Base-by-base conservation (phyloP, 2,329 filamentous ascomycete genomes). In the Exophiala calicioides region DNA sequence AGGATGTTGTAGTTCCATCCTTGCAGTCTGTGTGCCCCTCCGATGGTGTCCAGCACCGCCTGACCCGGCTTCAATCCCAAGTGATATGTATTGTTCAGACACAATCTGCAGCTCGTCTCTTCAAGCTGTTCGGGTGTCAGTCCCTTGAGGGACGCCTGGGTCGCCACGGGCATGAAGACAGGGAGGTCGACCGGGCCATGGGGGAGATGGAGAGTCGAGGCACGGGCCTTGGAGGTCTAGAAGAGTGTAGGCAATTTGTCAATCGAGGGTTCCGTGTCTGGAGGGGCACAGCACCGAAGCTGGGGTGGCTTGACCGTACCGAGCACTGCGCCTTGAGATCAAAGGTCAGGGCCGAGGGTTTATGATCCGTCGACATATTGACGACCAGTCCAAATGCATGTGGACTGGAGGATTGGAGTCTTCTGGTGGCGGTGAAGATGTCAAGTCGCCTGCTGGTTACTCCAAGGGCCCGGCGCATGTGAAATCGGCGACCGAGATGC, bases 101-200 rank as follows among this genome's bases (percentile, higher is more conserved):
- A 98, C 31, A 98, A 73, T 48, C 87, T 82, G 63, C 94, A 98
- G 32, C 88, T 83, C 0, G 90, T 94, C 43, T 88, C 84, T 60
- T 93, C 90, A 2, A 98, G 76, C 64, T 98, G 93, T 57, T 91
- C 85, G 1, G 91, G 90, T 0, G 93, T 97, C 45, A 98, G 72
- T 32, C 93, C 93, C 66, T 98, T 98, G 29, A 98, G 77, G 0
- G 91, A 95, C 1, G 88, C 93, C 69, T 98, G 93, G 1, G 93
- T 98, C 21, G 93, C 93, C 32, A 98, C 93, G 12, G 93, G 93
- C 93, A 98, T 98, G 69, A 98, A 98, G 48, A 97, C 83, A 5
- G 94, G 93, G 21, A 97, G 80, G 60, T 86, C 81, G 19, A 98
- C 90, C 1, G 85, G 78, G 47, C 93, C 93, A 81, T 98, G 94